phyloP scores from a whole-genome alignment of 768 basidiomycete species.

The Lactifluus volemus region DNA sequence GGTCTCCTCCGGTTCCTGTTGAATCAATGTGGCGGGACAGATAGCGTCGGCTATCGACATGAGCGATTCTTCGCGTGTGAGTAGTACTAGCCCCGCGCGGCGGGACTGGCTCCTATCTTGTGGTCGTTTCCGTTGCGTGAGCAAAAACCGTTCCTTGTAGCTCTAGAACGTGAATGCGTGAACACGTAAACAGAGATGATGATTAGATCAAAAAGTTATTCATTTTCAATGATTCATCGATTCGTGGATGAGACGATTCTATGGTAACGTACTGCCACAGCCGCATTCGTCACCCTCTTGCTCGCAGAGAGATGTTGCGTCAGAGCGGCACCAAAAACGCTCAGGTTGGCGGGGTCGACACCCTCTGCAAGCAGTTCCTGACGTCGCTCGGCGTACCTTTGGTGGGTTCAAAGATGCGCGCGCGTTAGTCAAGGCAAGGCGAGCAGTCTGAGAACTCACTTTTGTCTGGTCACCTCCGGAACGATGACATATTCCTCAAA shows the following conservation, averaged over 20 bases:
- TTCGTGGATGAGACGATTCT: neutral
- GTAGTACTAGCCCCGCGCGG: no score
- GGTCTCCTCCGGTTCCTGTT: neutral
- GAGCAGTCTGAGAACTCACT: neutral
- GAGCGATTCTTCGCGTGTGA: slow-evolving; percentile 3
- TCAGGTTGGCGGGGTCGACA: neutral
- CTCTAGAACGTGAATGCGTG: neutral
- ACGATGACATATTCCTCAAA: slow-evolving; percentile 10
- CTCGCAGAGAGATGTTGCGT: neutral
- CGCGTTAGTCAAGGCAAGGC: neutral
- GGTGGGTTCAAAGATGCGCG: no score
- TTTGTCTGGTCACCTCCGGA: slow-evolving; percentile 1
- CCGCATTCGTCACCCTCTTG: slow-evolving; percentile 3
- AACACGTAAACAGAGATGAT: no score
- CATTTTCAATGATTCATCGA: neutral
- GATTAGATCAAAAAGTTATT: no score
- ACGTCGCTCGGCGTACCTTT: slow-evolving; percentile 1
- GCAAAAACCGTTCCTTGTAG: slow-evolving; percentile 5
- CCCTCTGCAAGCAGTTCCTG: neutral
- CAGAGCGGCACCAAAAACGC: neutral
- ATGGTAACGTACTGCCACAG: neutral
- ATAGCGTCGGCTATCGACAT: slow-evolving; percentile 9
- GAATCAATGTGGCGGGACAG: neutral
- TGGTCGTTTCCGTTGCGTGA: neutral
- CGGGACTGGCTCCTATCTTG: neutral